Evolutionary conservation across 176 grass and related monocot species (phyloP).

Genomic region (Alloteropsis semialata): DNA sequence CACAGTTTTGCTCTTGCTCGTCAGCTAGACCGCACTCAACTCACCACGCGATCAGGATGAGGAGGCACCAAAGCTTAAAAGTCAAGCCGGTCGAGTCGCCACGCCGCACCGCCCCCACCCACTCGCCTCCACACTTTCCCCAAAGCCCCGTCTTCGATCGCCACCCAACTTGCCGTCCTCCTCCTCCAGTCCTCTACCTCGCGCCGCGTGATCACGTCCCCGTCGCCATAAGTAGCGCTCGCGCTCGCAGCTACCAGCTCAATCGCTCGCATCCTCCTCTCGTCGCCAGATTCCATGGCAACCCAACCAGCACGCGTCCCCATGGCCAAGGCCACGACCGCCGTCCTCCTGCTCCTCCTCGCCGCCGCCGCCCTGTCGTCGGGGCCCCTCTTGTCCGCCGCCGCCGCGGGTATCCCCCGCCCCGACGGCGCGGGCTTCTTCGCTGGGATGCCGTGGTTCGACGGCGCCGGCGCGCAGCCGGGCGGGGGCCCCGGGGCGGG

Average conservation of each 20-base stretch:
- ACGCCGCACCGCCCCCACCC: conserved; percentile 1
- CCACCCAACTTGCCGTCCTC: background rate
- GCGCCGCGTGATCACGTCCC: too few species aligned
- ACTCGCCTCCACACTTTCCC: background rate
- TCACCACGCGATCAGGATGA: too few species aligned
- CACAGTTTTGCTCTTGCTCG: too few species aligned
- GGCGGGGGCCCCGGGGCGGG: background rate
- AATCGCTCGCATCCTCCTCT: background rate
- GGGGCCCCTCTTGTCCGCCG: too few species aligned
- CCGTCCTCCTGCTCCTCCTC: background rate
- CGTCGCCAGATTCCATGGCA: background rate
- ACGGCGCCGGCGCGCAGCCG: background rate
- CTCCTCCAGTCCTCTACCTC: too few species aligned
- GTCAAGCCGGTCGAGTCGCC: conserved; percentile 7
- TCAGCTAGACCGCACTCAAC: conserved; percentile 5
- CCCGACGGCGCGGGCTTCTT: background rate
- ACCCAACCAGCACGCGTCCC: background rate
- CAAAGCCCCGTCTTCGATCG: background rate
- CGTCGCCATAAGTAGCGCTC: background rate
- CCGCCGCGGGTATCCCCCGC: too few species aligned
- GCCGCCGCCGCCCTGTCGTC: too few species aligned
- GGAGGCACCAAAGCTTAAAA: too few species aligned
- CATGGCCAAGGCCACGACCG: background rate
- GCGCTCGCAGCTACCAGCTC: too few species aligned
- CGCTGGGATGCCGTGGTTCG: conserved; percentile 20